phyloP scores from a whole-genome alignment of 164 flowering plant genomes.

The Sedum album region DNA sequence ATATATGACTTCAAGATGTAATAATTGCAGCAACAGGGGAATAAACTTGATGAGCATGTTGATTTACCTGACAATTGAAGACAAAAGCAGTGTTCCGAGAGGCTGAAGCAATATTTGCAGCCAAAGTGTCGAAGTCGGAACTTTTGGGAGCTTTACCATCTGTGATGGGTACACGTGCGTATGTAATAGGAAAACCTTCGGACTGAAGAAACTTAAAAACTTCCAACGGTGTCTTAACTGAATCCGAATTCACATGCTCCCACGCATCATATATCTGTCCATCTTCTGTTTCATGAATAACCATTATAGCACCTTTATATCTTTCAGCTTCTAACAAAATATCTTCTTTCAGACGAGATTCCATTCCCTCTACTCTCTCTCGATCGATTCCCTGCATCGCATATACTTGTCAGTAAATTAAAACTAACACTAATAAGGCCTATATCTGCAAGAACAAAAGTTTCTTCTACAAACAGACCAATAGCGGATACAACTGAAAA shows the following conservation, averaged over 20 bases:
- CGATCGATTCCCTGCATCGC: conserved; percentile 74
- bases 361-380: conserved; percentile 92
- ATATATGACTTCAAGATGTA: conserved; percentile 1
- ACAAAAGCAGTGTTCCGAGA: conserved; percentile 78
- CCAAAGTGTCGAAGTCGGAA: conserved; percentile 82
- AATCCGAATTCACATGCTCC: conserved; percentile 67
- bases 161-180: conserved; percentile 96
- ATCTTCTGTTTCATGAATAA: conserved; percentile 85
- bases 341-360: conserved; percentile 84
- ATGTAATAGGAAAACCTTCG: conserved; percentile 79
- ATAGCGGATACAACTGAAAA: neutral
- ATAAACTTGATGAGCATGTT: conserved; percentile 1
- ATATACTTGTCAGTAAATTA: neutral
- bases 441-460: no score
- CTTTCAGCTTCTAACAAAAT: conserved; percentile 76
- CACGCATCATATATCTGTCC: conserved; percentile 86
- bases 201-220: conserved; percentile 64
- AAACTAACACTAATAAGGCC: neutral
- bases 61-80: conserved; percentile 86
- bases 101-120: conserved; percentile 72
- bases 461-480: conserved; percentile 6
- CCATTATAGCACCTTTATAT: conserved; percentile 87
- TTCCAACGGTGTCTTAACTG: conserved; percentile 81
- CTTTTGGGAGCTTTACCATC: conserved; percentile 99
- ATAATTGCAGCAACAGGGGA: conserved; percentile 1